Evolutionary conservation across 257 asterid species (phyloP).

Genomic region (Nicotiana tomentosiformis): DNA sequence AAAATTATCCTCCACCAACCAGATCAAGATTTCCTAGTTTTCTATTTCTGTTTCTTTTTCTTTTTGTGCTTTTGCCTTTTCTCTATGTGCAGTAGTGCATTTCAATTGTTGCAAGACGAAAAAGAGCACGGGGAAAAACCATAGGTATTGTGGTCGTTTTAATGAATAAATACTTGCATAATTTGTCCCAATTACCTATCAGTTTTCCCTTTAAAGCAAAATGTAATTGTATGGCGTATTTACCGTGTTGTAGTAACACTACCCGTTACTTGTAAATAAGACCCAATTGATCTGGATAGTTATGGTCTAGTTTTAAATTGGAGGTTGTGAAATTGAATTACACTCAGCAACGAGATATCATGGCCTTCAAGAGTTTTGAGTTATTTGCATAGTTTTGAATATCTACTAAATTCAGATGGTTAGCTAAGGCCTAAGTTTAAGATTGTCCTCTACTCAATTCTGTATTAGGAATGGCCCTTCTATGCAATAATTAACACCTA

Average conservation of each 20-base stretch:
- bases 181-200: background rate
- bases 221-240: no score
- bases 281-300: background rate
- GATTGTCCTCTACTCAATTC: background rate
- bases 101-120: background rate
- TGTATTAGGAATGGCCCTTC: background rate
- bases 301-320: background rate
- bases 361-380: background rate
- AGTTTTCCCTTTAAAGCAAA: background rate
- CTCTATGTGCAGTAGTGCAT: background rate
- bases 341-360: background rate
- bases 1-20: background rate
- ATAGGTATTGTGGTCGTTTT: background rate
- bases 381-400: background rate
- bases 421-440: background rate
- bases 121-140: background rate
- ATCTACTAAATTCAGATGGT: background rate
- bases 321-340: background rate
- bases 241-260: background rate
- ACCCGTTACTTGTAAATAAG: background rate
- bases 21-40: background rate
- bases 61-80: background rate
- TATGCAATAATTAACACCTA: background rate
- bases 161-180: background rate
- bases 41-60: background rate